phyloP scores from a whole-genome alignment of 2,329 filamentous ascomycete species.

The Pseudogymnoascus sp. region DNA sequence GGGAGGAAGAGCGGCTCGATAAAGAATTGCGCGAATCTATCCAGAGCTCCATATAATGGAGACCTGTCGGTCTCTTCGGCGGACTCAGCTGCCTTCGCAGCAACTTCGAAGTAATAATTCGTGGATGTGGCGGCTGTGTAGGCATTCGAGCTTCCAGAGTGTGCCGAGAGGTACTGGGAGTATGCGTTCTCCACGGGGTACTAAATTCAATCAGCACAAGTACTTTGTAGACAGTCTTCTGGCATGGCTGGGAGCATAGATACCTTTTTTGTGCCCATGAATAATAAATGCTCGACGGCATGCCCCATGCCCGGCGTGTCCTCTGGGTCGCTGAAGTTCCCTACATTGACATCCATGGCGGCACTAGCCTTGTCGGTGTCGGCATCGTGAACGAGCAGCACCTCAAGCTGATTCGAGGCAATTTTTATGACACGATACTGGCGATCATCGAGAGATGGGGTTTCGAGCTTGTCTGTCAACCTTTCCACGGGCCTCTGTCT shows the following conservation, averaged over 20 bases:
- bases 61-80: slow-evolving; percentile 44
- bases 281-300: slow-evolving; percentile 82
- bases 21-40: slow-evolving; percentile 71
- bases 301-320: slow-evolving; percentile 94
- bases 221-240: neutral
- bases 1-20: slow-evolving; percentile 63
- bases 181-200: slow-evolving; percentile 95
- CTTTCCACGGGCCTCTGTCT: slow-evolving; percentile 26
- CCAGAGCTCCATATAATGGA: slow-evolving; percentile 64
- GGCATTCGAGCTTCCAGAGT: slow-evolving; percentile 89
- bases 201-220: slow-evolving; percentile 31
- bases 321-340: slow-evolving; percentile 85
- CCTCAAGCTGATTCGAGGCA: slow-evolving; percentile 79
- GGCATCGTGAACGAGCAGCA: slow-evolving; percentile 83
- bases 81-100: slow-evolving; percentile 66
- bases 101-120: slow-evolving; percentile 96
- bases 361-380: slow-evolving; percentile 96
- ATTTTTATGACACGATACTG: slow-evolving; percentile 81
- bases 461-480: slow-evolving; percentile 68
- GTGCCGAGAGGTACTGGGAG: slow-evolving; percentile 80
- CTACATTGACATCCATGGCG: slow-evolving; percentile 90
- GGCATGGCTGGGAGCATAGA: neutral
- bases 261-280: slow-evolving; percentile 97
- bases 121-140: slow-evolving; percentile 91
- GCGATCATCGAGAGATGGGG: slow-evolving; percentile 76